phyloP scores from a whole-genome alignment of 495 filamentous ascomycete species.

The Viridothelium virens region DNA sequence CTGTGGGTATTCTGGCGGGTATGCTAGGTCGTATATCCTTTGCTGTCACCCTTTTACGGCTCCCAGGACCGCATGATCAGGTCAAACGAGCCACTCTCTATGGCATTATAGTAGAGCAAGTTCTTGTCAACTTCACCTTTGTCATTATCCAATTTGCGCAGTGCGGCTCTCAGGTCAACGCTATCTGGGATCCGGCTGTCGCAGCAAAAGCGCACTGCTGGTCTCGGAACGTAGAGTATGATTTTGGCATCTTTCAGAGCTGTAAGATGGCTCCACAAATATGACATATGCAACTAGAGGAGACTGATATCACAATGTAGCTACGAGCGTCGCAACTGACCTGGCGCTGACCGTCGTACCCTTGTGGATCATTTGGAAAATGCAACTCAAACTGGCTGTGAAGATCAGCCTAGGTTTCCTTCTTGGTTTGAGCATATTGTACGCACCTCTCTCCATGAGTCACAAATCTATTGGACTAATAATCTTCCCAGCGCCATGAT shows the following conservation, averaged over 20 bases:
- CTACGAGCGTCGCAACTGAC: not conserved
- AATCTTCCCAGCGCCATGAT: not conserved
- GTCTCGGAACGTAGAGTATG: not conserved
- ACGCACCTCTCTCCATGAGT: not conserved
- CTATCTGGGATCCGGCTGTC: not conserved
- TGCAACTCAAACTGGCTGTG: not conserved
- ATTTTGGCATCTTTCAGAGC: not conserved
- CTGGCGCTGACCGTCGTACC: constrained; percentile 1
- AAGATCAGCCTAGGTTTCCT: not conserved
- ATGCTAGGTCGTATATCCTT: not conserved
- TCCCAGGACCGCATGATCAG: not conserved
- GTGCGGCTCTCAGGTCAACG: constrained; percentile 3
- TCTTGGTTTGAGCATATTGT: constrained; percentile 8
- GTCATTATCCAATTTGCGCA: not conserved
- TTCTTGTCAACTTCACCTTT: not conserved
- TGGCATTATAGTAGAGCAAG: not conserved
- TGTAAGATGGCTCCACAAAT: not conserved
- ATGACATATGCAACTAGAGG: not conserved
- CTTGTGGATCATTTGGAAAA: not conserved
- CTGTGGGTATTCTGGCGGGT: not conserved
- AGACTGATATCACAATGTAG: not conserved
- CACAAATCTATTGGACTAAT: not conserved
- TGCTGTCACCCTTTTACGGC: not conserved
- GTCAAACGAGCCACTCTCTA: not conserved
- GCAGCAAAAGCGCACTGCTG: not conserved